Base-by-base conservation (phyloP, 345 rosid genomes). In the Mangifera indica region DNA sequence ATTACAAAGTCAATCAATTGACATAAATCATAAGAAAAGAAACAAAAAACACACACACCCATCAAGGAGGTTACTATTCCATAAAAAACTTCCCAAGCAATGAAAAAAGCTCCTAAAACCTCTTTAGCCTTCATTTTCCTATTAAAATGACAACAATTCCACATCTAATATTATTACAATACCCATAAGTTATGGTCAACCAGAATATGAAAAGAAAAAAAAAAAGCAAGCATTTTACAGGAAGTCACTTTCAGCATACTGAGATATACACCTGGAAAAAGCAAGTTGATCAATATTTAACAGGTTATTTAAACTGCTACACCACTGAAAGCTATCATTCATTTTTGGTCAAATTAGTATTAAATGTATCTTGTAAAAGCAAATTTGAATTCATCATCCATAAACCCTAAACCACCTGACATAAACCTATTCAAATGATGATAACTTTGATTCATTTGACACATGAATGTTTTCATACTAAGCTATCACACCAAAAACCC, bases 1-100 rank as follows among this genome's bases (percentile, higher is more conserved):
- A 46, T 25, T 69, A 74, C 26, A 75, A 45, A 58, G 62, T 25
- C 58, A 62, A 24, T 73, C 51, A 29, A 40, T 15, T 21, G 25
- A 32, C 18, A 32, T 13, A 15, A 51, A 20, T 60, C 48, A 56
- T 24, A 22, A 15, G 6, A 24, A 25, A 60, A 42, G 44, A 60
- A 59, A 32, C 10, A 67, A 24, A 21, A 53, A 7, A 7, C 7
- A 9, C 48, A 71, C 29, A 24, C n/a, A 11, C 40, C 21, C 69
- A 65, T 49, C 55, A 37, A 32, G 66, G 63, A 48, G 10, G 37
- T 40, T 17, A 22, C 9, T 11, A 42, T 40, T 24, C 24, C 15
- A 20, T 44, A 12, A 25, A 25, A 17, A 17, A 3, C 15, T 15
- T 64, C 10, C 54, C 18, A 18, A 15, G 13, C 56, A 48, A 25